Base-by-base conservation (phyloP, 768 basidiomycete genomes). In the Mycena olivaceomarginata region DNA sequence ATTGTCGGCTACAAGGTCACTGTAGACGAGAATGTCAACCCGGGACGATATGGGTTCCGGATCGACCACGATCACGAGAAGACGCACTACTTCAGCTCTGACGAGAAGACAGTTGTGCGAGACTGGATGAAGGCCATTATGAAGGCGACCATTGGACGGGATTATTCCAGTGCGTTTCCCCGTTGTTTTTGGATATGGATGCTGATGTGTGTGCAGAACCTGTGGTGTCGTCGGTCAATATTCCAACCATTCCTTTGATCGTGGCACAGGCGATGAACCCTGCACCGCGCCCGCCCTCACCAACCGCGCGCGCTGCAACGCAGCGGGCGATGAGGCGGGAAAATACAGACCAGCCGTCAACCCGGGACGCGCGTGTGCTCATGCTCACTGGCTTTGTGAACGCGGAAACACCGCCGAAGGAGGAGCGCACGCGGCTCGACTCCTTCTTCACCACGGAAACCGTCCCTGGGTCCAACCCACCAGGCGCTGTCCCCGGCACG, bases 51-150 rank as follows among this genome's bases (percentile, higher is more conserved):
- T 85, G 98, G 97, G 6, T 99, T 99, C 93, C 91, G 96, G 80
- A 95, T 99, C 77, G 92, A 98, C 43, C 98, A 99, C 80, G 96
- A 97, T 60, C 79, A 90, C 9, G 95, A 97, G 84, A 96, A 95
- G 86, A 89, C 95, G 1, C 97, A 99, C 84, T 96, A 85, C 82
- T 99, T 99, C 86, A 96, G 96, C 78, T 97, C 96, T 0, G 95
- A 97, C 31, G 97, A 99, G 82, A 96, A 97, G 85, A 81, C 87
- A 0, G 86, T 92, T 48, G 91, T 98, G 64, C 93, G 98, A n/a
- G 97, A 97, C 79, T 99, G 98, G 98, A 99, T 99, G 98, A 99
- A 99, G 87, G 97, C 98, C 10, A 92, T 99, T 80, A 99, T 99
- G 97, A 99, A 99, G 84, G 97, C 98, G 3, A 99, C 98, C 15